Conservation (phyloP, 495 filamentous ascomycete genomes). For the Aspergillus bridgeri region DNA sequence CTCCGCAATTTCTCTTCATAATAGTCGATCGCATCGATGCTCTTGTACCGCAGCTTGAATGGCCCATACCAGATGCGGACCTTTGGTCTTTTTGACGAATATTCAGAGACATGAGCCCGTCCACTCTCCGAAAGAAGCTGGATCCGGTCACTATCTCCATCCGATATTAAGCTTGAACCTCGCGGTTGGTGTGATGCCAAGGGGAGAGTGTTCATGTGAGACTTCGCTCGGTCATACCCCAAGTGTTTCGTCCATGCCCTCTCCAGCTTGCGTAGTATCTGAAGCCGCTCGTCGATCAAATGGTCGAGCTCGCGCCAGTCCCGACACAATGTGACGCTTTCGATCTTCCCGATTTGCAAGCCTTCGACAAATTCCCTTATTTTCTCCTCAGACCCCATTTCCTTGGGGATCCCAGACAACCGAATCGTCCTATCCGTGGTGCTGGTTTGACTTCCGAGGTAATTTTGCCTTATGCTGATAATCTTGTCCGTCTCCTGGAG, state of each 20-base stretch:
- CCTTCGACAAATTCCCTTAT: slow-evolving; percentile 87
- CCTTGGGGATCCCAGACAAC: slow-evolving; percentile 79
- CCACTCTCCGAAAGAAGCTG: slow-evolving; percentile 51
- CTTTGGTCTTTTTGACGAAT: slow-evolving; percentile 57
- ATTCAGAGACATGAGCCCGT: slow-evolving; percentile 34
- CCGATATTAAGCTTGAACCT: slow-evolving; percentile 26
- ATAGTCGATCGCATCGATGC: slow-evolving; percentile 88
- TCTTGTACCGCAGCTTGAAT: slow-evolving; percentile 65
- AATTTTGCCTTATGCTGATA: slow-evolving; percentile 81
- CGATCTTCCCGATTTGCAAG: slow-evolving; percentile 88
- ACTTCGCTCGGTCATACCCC: slow-evolving; percentile 47
- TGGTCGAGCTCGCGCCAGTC: slow-evolving; percentile 83
- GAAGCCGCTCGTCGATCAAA: slow-evolving; percentile 64
- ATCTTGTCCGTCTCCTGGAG: slow-evolving; percentile 76
- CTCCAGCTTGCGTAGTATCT: slow-evolving; percentile 70
- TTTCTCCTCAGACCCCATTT: slow-evolving; percentile 74
- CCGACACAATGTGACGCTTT: slow-evolving; percentile 80
- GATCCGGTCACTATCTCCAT: slow-evolving; percentile 46
- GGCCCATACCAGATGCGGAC: slow-evolving; percentile 77
- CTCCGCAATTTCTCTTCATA: slow-evolving; percentile 82
- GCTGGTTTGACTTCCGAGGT: slow-evolving; percentile 88
- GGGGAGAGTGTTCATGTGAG: slow-evolving; percentile 49
- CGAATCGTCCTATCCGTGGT: slow-evolving; percentile 92
- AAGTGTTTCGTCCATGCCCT: slow-evolving; percentile 76
- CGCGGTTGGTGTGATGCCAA: slow-evolving; percentile 47